phyloP scores from a whole-genome alignment of 2,329 filamentous ascomycete species.

The Trichoderma endophyticum region DNA sequence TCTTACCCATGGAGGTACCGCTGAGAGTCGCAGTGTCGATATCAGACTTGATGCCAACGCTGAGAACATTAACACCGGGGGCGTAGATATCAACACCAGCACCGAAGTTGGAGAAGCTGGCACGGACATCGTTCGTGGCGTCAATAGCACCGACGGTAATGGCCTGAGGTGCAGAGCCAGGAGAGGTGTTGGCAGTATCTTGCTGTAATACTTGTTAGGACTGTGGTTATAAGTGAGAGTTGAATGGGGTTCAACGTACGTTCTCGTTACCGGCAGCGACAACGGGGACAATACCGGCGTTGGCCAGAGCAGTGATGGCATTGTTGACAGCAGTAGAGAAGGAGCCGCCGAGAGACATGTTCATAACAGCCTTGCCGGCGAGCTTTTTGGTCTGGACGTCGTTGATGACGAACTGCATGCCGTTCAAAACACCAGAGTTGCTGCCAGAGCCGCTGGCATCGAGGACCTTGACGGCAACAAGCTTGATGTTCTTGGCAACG shows the following conservation, averaged over 20 bases:
- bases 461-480: slow-evolving; percentile 62
- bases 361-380: slow-evolving; percentile 56
- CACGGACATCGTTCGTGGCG: slow-evolving; percentile 45
- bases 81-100: slow-evolving; percentile 52
- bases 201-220: slow-evolving; percentile 27
- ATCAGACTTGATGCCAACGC: slow-evolving; percentile 50
- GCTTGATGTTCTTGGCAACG: slow-evolving; percentile 55
- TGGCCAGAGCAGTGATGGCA: slow-evolving; percentile 49
- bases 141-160: slow-evolving; percentile 61
- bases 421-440: slow-evolving; percentile 49
- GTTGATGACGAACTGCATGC: slow-evolving; percentile 54
- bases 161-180: slow-evolving; percentile 53
- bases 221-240: background rate
- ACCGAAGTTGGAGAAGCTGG: slow-evolving; percentile 60
- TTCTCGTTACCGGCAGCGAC: slow-evolving; percentile 61
- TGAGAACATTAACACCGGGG: slow-evolving; percentile 53
- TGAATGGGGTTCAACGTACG: slow-evolving; percentile 27
- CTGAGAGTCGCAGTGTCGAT: slow-evolving; percentile 45
- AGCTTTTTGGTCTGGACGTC: slow-evolving; percentile 42
- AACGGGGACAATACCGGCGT: slow-evolving; percentile 52
- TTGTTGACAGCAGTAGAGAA: slow-evolving; percentile 50
- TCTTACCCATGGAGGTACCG: slow-evolving; percentile 56
- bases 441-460: slow-evolving; percentile 39
- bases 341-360: slow-evolving; percentile 59
- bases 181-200: slow-evolving; percentile 50